A percentile compares a stretch with the other conserved stretches of the same genome.
Conservation (phyloP, 352 stramenopile species). For the Globisporangium mamillatum region DNA sequence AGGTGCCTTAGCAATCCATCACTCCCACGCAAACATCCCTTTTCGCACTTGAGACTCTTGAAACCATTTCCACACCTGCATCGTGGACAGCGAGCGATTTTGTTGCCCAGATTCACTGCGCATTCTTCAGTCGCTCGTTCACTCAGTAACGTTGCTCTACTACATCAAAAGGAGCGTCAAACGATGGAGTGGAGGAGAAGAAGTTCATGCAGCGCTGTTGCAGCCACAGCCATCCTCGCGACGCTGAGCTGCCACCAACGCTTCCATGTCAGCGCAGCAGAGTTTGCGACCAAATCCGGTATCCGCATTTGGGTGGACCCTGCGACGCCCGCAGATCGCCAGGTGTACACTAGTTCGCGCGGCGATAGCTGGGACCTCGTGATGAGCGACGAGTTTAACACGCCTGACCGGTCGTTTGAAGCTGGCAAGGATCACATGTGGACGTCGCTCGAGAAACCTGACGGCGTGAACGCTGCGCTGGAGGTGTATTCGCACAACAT, state of each 20-base stretch:
- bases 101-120: too few species aligned
- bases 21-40: too few species aligned
- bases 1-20: background rate
- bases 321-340: constrained; percentile 29
- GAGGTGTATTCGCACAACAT: constrained; percentile 67
- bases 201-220: background rate
- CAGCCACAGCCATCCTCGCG: background rate
- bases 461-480: constrained; percentile 61
- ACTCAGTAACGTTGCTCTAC: too few species aligned
- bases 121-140: too few species aligned
- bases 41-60: too few species aligned
- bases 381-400: constrained; percentile 81
- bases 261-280: background rate
- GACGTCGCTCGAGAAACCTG: constrained; percentile 29
- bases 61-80: too few species aligned
- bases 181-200: background rate
- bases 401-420: constrained; percentile 59
- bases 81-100: too few species aligned
- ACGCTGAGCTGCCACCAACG: background rate
- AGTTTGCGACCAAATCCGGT: constrained; percentile 28
- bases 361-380: constrained; percentile 60
- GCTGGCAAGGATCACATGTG: constrained; percentile 59
- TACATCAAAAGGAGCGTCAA: background rate
- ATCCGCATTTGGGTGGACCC: constrained; percentile 49
- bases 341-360: constrained; percentile 25